Evolutionary conservation across 163 green algal species (phyloP), one percentile per base, ranked within the genome.

Genomic region (Picocystis sp.): DNA sequence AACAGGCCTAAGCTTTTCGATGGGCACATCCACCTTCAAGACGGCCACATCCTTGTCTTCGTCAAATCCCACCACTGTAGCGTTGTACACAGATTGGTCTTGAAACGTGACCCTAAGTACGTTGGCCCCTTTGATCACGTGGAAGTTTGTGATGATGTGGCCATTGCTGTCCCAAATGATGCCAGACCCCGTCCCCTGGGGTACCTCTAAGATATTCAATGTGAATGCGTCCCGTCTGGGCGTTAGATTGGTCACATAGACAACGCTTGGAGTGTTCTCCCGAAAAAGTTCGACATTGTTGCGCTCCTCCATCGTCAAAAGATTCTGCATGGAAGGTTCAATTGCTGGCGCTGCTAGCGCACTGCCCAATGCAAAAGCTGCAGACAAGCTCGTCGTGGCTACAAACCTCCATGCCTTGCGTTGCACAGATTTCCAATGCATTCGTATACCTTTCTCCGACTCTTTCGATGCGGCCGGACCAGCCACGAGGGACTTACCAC

Each of bases 61-160:
- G 53, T 93, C 82, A 10, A 74, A 69, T 1, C 82, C 82, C 8
- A 92, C 62, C 24, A 92, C 65, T 53, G 73, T 75, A 21, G 78
- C 82, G 11, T 60, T 65, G 51, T 79, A 90, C 0, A 77, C 79
- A 34, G 64, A 75, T 56, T 87, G 69, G 62, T 93, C 83, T 22
- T 84, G 65, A 24, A 94, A 62, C 0, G 84, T 82, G 0, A 94
- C 84, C 75, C 65, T 78, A 35, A 82, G 50, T 22, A 82, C 75
- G 10, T 53, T 64, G 0, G 86, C 82, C 1, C 84, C 87, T 13
- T 78, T 58, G 52, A 89, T 79, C 48, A 89, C 81, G 55, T 94
- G 84, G 50, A 77, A 89, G 70, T 92, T 93, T 11, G 85, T 94
- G 1, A 93, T 69, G 13, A 93, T 65, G 60, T 93, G 76, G 21